Evolutionary conservation across 2,329 filamentous ascomycete species (phyloP), one percentile per base, ranked within the genome.

Genomic region (Aspergillus hortae): DNA sequence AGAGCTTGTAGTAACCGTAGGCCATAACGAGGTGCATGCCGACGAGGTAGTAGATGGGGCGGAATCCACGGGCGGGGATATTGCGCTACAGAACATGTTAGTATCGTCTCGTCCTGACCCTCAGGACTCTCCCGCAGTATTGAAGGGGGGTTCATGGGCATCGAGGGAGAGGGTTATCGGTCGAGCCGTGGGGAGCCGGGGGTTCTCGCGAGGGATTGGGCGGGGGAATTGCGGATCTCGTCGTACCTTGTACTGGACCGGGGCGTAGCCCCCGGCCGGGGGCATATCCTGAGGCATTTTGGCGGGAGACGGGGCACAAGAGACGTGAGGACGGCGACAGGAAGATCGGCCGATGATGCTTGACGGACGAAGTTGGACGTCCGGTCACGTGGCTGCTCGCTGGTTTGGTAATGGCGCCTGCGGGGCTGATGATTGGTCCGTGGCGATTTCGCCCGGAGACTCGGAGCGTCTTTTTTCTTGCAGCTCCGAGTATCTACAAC

Each of bases 211-310:
- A 46, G 27, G 27, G 5, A 12, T 35, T n/a, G 32, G 41, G 35
- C 17, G 45, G 44, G 44, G 19, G 36, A 43, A 46, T 49, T 38
- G 44, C 42, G 11, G 10, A 38, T 44, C 55, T 36, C 52, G 42
- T 77, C 80, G 68, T 74, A 92, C 89, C 85, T 95, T 95, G 82
- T 96, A 99, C 78, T 99, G 94, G 61, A 99, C 88, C 74, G 92
- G 87, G 74, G 86, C 88, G 77, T 99, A 99, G 81, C 94, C 94
- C 80, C 92, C 94, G 69, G 77, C 74, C 65, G 94, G 94, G 79
- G 94, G 94, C 85, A 99, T 90, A 81, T 99, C 94, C 83, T 97
- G 92, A 80, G 89, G 86, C 92, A 97, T 96, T 69, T 61, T 86
- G 66, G 49, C 49, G 55, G 55, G 53, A 55, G 56, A 47, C 47